Evolutionary conservation across 345 rosid genomes (phyloP).

Genomic region (Melaleuca alternifolia): DNA sequence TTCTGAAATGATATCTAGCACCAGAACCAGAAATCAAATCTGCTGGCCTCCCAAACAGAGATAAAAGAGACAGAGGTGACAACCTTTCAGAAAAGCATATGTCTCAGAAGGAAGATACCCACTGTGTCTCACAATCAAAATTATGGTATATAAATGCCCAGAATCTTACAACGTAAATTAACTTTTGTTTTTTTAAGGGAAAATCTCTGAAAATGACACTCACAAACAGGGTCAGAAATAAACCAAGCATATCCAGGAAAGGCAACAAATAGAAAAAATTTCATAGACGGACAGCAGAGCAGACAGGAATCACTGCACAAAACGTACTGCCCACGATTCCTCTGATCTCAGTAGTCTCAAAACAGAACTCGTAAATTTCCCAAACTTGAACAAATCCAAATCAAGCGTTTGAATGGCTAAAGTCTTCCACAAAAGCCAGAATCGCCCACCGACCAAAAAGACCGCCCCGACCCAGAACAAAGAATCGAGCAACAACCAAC

Average conservation of each 20-base stretch:
- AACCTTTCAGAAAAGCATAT: background rate
- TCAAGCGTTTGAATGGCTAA: background rate
- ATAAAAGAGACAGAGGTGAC: background rate
- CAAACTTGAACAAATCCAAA: background rate
- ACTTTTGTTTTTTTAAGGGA: background rate
- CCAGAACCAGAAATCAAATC: background rate
- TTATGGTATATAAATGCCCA: background rate
- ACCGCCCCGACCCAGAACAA: background rate
- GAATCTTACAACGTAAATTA: slow-evolving; percentile 5
- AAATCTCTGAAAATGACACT: background rate
- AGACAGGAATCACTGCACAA: background rate
- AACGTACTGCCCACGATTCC: background rate
- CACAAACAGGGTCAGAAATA: background rate
- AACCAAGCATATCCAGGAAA: background rate
- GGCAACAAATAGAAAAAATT: background rate
- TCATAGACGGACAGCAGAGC: background rate
- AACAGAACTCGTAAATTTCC: background rate
- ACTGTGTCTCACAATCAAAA: background rate
- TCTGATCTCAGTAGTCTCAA: background rate
- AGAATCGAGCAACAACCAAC: background rate
- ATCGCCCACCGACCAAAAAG: background rate
- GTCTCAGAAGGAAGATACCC: background rate
- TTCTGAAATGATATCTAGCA: background rate
- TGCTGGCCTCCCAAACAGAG: background rate
- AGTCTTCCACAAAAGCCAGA: background rate